Percentiles rank a stretch among this genome's conserved stretches.
These are phyloP conservation scores for Fusarium solani-melongenae DNA, from an alignment of 2,329 filamentous ascomycete genomes.

Conservation along the genomic window DNA sequence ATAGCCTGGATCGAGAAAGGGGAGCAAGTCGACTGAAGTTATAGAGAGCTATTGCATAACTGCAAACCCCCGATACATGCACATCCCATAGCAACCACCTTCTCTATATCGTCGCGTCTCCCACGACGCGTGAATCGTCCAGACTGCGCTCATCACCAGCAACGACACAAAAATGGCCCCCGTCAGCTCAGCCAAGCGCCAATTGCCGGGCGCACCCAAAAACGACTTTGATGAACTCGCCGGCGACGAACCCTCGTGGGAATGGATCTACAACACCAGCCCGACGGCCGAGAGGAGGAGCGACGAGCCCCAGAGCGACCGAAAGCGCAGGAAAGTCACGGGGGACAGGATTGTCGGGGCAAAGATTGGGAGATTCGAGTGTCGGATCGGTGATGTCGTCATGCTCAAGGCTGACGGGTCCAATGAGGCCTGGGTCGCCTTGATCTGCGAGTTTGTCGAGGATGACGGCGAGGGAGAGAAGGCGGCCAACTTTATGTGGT, in stretches of 20 bases:
- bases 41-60: background rate
- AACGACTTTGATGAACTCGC: slow-evolving; percentile 89
- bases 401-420: slow-evolving; percentile 88
- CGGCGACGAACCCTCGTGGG: slow-evolving; percentile 77
- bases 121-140: slow-evolving; percentile 42
- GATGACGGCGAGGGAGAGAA: slow-evolving; percentile 74
- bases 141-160: slow-evolving; percentile 14
- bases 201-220: background rate
- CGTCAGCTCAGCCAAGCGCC: slow-evolving; percentile 33
- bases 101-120: slow-evolving; percentile 43
- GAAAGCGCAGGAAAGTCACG: slow-evolving; percentile 50
- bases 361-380: slow-evolving; percentile 83
- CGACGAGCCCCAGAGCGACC: slow-evolving; percentile 45
- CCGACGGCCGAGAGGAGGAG: slow-evolving; percentile 45
- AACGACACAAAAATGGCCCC: slow-evolving; percentile 40
- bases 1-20: background rate
- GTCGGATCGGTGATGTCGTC: slow-evolving; percentile 83
- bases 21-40: background rate
- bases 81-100: slow-evolving; percentile 35
- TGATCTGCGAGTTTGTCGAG: slow-evolving; percentile 85
- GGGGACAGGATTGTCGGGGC: slow-evolving; percentile 78
- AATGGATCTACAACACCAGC: slow-evolving; percentile 74
- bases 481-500: slow-evolving; percentile 94
- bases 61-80: slow-evolving; percentile 34
- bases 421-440: slow-evolving; percentile 91